Evolutionary conservation across 73 alveolate species (phyloP).

Genomic region (Paramecium biaurelia): DNA sequence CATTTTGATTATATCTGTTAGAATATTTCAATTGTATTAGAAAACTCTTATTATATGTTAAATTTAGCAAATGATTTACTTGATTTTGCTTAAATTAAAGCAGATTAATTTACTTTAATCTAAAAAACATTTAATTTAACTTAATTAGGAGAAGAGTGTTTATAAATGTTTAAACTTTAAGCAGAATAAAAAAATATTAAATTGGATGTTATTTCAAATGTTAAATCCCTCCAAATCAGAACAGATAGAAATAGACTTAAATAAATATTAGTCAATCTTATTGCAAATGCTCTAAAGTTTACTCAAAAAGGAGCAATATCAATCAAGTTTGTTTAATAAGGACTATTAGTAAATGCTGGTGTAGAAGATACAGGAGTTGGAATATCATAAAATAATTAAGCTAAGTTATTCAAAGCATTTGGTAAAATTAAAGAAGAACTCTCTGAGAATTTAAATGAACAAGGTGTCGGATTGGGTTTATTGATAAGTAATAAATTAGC

Average conservation of each 20-base stretch:
- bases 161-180: conserved; percentile 54
- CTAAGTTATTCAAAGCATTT: conserved; percentile 59
- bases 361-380: conserved; percentile 74
- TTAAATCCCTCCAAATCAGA: not conserved
- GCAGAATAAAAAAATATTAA: conserved; percentile 47
- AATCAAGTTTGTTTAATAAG: conserved; percentile 40
- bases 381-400: conserved; percentile 48
- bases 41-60: conserved; percentile 42
- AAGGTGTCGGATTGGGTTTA: conserved; percentile 46
- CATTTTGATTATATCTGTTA: not conserved
- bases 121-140: conserved; percentile 1
- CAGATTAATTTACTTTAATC: not conserved
- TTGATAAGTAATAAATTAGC: conserved; percentile 41
- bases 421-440: conserved; percentile 50
- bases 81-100: conserved; percentile 62
- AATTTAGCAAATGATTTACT: conserved; percentile 50
- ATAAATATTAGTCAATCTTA: conserved; percentile 64
- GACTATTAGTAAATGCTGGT: conserved; percentile 24
- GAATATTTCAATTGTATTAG: conserved; percentile 34
- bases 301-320: conserved; percentile 62
- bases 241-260: conserved; percentile 66
- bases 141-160: not conserved
- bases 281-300: conserved; percentile 71
- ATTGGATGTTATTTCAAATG: not conserved
- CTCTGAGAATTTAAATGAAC: not conserved